phyloP scores from a whole-genome alignment of 1,284 basidiomycete genomes.

The Rhodotorula sp. region DNA sequence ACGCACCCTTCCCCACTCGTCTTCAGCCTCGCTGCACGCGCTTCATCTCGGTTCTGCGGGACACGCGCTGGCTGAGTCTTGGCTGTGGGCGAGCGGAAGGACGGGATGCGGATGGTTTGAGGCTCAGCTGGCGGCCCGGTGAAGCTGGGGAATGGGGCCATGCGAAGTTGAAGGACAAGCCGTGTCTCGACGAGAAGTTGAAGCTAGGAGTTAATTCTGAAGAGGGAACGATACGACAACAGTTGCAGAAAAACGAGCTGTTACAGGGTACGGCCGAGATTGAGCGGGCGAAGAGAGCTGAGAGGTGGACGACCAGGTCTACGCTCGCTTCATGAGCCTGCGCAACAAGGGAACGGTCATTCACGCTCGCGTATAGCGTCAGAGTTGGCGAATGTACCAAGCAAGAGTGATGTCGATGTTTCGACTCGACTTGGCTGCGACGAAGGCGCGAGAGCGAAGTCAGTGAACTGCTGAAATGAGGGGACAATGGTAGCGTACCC shows the following conservation, averaged over 20 bases:
- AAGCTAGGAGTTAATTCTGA: too few species aligned
- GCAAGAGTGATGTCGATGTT: slow-evolving; percentile 65
- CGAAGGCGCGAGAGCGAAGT: neutral
- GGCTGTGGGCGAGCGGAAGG: slow-evolving; percentile 13
- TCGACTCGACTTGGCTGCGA: slow-evolving; percentile 79
- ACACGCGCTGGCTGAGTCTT: neutral
- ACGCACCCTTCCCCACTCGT: neutral
- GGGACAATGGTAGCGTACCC: slow-evolving; percentile 44
- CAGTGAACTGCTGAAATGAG: slow-evolving; percentile 53
- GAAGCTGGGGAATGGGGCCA: neutral
- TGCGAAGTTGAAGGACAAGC: neutral
- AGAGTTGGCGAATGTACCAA: slow-evolving; percentile 47
- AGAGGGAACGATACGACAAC: neutral
- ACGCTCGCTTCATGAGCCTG: slow-evolving; percentile 13
- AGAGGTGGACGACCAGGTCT: too few species aligned
- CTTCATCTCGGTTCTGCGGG: slow-evolving; percentile 12
- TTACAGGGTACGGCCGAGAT: neutral
- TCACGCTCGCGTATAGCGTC: neutral
- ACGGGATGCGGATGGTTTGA: slow-evolving; percentile 22
- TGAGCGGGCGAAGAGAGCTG: too few species aligned
- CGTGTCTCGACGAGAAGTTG: neutral
- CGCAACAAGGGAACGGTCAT: too few species aligned
- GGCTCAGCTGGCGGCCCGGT: neutral
- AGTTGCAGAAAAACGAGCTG: neutral
- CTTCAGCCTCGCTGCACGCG: slow-evolving; percentile 1